Conservation (phyloP, 306 rosid genomes). For the Vigna trinervia region DNA sequence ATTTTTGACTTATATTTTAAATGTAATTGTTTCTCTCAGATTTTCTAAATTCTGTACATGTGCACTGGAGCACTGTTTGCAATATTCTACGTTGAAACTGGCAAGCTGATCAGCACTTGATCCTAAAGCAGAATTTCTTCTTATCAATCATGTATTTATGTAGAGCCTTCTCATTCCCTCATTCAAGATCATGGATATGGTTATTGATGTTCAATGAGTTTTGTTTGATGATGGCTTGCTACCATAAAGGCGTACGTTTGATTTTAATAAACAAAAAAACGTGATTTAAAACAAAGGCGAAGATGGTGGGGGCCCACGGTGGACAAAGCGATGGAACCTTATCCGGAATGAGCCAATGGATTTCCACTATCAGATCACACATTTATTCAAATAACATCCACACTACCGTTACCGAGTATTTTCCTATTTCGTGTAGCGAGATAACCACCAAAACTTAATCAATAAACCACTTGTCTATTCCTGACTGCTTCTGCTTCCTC, state of each 20-base stretch:
- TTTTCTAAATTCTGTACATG: conserved; percentile 5
- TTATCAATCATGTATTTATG: not conserved
- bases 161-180: not conserved
- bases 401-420: conserved; percentile 10
- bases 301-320: conserved; percentile 70
- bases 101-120: conserved; percentile 15
- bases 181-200: not conserved
- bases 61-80: not conserved
- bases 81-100: conserved; percentile 15
- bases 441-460: conserved; percentile 27
- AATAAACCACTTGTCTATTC: too few relatives aligned
- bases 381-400: conserved; percentile 49
- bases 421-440: not conserved
- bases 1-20: conserved; percentile 34
- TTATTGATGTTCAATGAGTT: not conserved
- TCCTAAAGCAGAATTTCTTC: not conserved
- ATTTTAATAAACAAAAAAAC: conserved; percentile 2
- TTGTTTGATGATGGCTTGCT: not conserved
- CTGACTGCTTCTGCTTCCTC: not conserved
- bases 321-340: conserved; percentile 52
- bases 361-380: conserved; percentile 25
- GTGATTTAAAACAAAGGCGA: not conserved
- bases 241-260: not conserved
- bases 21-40: not conserved
- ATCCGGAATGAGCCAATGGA: conserved; percentile 73